Conservation (phyloP, 2,329 filamentous ascomycete genomes). For the Calycina herbarum region DNA sequence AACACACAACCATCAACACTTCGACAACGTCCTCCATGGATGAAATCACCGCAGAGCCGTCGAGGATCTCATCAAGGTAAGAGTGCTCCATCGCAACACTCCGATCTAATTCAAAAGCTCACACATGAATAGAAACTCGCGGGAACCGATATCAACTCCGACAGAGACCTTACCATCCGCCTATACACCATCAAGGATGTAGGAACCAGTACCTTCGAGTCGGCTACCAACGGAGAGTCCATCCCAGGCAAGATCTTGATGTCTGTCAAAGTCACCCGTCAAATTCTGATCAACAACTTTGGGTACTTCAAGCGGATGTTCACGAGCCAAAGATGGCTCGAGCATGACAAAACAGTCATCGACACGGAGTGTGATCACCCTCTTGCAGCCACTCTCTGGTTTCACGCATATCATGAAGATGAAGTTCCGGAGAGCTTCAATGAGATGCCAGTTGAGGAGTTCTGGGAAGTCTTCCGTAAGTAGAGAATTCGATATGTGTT, state of each 20-base stretch:
- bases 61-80: background rate
- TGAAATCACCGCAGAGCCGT: background rate
- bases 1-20: background rate
- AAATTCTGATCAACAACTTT: background rate
- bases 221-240: background rate
- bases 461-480: conserved; percentile 1
- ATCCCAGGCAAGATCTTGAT: conserved; percentile 8
- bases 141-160: background rate
- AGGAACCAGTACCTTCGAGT: background rate
- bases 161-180: background rate
- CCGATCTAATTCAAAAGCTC: background rate
- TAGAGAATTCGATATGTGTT: background rate
- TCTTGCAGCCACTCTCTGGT: background rate
- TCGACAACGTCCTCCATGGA: background rate
- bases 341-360: background rate
- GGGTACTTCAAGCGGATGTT: background rate
- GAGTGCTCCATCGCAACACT: background rate
- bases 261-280: conserved; percentile 16
- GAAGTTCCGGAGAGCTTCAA: background rate
- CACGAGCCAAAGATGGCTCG: background rate
- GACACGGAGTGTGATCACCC: background rate
- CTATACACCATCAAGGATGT: background rate
- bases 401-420: background rate
- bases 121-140: background rate
- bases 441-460: background rate